Evolutionary conservation across 495 filamentous ascomycete genomes (phyloP).

Genomic region (Entonaema liquescens): DNA sequence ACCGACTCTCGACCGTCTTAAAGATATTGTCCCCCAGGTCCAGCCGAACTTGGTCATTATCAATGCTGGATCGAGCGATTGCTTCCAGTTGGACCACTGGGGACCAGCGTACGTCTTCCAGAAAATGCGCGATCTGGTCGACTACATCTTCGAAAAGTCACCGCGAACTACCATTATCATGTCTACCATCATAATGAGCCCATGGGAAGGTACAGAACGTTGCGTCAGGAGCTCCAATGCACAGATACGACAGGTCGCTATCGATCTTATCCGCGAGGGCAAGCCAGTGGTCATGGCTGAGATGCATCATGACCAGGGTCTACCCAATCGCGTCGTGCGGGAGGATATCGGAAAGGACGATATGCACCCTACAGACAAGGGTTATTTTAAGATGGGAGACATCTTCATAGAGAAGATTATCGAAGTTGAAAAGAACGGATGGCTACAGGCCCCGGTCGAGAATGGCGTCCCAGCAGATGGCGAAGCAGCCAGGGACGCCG

Average conservation of each 20-base stretch:
- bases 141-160: slow-evolving; percentile 43
- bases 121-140: slow-evolving; percentile 43
- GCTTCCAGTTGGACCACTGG: slow-evolving; percentile 44
- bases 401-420: slow-evolving; percentile 54
- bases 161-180: slow-evolving; percentile 43
- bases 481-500: slow-evolving; percentile 41
- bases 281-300: slow-evolving; percentile 42
- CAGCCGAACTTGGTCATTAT: slow-evolving; percentile 45
- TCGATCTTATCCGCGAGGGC: slow-evolving; percentile 50
- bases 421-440: slow-evolving; percentile 48
- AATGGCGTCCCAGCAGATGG: slow-evolving; percentile 48
- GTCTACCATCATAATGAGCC: slow-evolving; percentile 42
- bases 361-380: slow-evolving; percentile 55
- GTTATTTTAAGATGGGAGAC: slow-evolving; percentile 58
- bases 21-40: slow-evolving; percentile 42
- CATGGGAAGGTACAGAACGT: slow-evolving; percentile 42
- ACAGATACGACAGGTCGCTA: slow-evolving; percentile 49
- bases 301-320: slow-evolving; percentile 40
- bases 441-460: slow-evolving; percentile 45
- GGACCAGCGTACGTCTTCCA: slow-evolving; percentile 38
- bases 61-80: slow-evolving; percentile 46
- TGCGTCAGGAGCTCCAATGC: slow-evolving; percentile 48
- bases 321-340: slow-evolving; percentile 43
- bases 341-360: slow-evolving; percentile 41
- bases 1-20: slow-evolving; percentile 38